Base-by-base conservation (phyloP, 805 yeast genomes). In the Candida nemodendra region DNA sequence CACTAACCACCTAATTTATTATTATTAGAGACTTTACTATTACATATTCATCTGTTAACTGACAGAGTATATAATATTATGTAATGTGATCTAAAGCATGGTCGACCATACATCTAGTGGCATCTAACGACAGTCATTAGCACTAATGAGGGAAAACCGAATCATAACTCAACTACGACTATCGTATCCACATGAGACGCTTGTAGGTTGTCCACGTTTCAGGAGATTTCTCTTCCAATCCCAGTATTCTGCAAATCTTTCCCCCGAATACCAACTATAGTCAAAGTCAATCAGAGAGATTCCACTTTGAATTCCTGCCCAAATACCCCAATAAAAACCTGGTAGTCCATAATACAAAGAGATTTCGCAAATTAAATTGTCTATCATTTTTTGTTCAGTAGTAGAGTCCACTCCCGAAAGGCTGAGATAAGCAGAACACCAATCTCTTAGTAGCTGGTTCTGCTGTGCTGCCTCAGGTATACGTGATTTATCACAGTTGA, bases 311-410 rank as follows among this genome's bases (percentile, higher is more conserved):
- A 84, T 84, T 42, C 79, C 81, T 2, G 89, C 78, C 93, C 93
- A 84, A 8, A 84, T 71, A 1, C 91, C 90, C 93, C 93, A 84
- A 56, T 81, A 84, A 52, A 84, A 81, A 1, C 91, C 93, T 0
- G 93, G 93, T 61, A 84, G 61, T 0, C 93, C 93, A 65, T 81
- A 84, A 65, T 74, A 82, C 4, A 70, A 56, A 11, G 65, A 59
- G 16, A 84, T 70, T 54, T 84, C 90, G 9, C 64, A 58, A 15
- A 83, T 72, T 21, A 83, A 60, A 1, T 42, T 45, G 36, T 68
- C 68, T 5, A 81, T 61, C 15, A 30, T 23, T 8, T 32, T 23
- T 7, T 35, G 31, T n/a, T 39, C 29, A 9, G 32, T 30, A 3
- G 24, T 15, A n/a, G 33, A 21, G 11, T 30, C 64, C 24, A 58